Percentiles rank a stretch among this genome's conserved stretches.
These are phyloP conservation scores for Parmales sp. DNA, from an alignment of 108 stramenopile species.

Conservation along the genomic window DNA sequence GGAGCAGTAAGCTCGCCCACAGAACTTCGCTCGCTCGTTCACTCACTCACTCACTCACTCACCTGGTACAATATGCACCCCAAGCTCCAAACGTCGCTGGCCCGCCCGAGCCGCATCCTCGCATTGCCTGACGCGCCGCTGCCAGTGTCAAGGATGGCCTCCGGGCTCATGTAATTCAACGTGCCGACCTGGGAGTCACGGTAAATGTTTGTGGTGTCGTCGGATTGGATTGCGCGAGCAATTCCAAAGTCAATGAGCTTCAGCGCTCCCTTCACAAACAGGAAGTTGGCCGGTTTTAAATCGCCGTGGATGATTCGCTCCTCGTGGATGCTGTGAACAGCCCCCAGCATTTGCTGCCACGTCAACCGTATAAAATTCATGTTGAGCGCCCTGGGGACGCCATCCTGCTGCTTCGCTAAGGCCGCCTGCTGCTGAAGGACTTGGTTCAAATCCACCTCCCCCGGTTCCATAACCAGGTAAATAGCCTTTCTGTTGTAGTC, in stretches of 20 bases:
- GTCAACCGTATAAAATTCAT: constrained; percentile 93
- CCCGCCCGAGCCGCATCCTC: constrained; percentile 57
- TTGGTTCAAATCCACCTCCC: constrained; percentile 90
- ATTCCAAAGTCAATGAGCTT: constrained; percentile 99
- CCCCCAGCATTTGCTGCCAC: constrained; percentile 98
- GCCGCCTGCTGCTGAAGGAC: constrained; percentile 74
- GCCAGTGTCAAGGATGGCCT: constrained; percentile 83
- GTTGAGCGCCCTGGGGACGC: constrained; percentile 37
- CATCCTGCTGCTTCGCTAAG: constrained; percentile 13
- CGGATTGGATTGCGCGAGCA: constrained; percentile 86
- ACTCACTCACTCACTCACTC: too few relatives aligned
- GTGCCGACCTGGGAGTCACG: constrained; percentile 95
- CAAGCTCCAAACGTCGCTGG: constrained; percentile 82
- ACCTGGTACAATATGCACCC: constrained; percentile 98
- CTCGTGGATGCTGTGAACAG: constrained; percentile 95
- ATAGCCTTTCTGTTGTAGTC: constrained; percentile 66
- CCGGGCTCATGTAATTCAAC: constrained; percentile 97
- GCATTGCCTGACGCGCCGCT: constrained; percentile 31
- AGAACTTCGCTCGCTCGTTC: too few relatives aligned
- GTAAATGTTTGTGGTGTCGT: constrained; percentile 96
- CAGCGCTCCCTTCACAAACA: constrained; percentile 81
- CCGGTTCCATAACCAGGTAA: constrained; percentile 81
- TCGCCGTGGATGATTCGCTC: constrained; percentile 95
- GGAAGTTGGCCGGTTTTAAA: constrained; percentile 80
- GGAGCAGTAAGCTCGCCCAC: too few relatives aligned